A percentile compares a stretch with the other conserved stretches of the same genome.
Evolutionary conservation across 441 rosid species (phyloP).

Genomic region (Arabidopsis lyrata): DNA sequence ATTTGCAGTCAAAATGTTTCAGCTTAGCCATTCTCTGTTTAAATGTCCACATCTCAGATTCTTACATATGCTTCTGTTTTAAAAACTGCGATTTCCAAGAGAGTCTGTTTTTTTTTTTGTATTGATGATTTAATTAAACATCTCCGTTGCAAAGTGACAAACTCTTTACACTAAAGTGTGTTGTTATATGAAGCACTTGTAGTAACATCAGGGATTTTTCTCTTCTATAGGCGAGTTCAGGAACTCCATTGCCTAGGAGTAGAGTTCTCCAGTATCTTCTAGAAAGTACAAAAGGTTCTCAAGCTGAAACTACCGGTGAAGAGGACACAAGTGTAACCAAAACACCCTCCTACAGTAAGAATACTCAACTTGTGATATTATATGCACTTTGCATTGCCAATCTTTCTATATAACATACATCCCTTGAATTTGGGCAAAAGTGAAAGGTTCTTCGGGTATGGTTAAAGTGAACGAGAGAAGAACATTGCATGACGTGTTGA

Average conservation of each 20-base stretch:
- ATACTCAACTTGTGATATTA: neutral
- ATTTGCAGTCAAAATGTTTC: slow-evolving; percentile 7
- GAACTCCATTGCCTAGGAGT: slow-evolving; percentile 54
- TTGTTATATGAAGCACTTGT: slow-evolving; percentile 21
- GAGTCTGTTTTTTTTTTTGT: neutral
- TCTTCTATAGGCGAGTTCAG: slow-evolving; percentile 64
- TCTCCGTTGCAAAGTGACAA: neutral
- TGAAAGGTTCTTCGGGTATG: slow-evolving; percentile 58
- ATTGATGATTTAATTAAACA: neutral
- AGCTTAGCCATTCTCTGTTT: neutral
- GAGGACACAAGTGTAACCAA: slow-evolving; percentile 50
- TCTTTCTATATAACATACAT: neutral
- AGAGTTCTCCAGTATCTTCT: slow-evolving; percentile 64
- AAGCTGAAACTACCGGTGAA: slow-evolving; percentile 52
- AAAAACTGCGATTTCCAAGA: neutral
- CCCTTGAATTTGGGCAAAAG: slow-evolving; percentile 40
- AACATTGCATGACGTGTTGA: slow-evolving; percentile 68
- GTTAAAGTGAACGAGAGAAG: slow-evolving; percentile 75
- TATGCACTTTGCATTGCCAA: slow-evolving; percentile 13
- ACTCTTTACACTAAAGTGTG: neutral
- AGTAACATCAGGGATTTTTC: neutral
- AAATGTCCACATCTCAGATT: neutral
- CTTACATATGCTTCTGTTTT: slow-evolving; percentile 4
- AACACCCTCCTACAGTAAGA: slow-evolving; percentile 31
- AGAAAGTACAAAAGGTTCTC: slow-evolving; percentile 87